These are phyloP conservation scores for Carallia pectinifolia DNA, from an alignment of 345 rosid genomes.

Conservation along the genomic window DNA sequence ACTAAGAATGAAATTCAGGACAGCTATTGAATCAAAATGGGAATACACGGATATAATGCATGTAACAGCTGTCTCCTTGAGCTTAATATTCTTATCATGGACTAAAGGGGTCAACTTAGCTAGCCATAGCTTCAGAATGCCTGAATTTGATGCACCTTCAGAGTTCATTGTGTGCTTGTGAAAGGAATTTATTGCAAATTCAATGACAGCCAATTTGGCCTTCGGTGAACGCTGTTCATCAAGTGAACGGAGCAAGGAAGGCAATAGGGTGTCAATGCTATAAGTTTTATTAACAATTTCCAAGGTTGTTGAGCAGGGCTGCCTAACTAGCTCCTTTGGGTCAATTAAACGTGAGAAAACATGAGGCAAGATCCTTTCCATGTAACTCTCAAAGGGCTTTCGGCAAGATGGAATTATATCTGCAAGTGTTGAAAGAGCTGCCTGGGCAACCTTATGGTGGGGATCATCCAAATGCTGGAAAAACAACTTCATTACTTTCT, in stretches of 20 bases:
- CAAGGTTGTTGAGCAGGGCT: conserved; percentile 85
- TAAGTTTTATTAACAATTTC: conserved; percentile 92
- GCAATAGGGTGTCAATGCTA: conserved; percentile 83
- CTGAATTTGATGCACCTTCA: conserved; percentile 79
- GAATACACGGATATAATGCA: conserved; percentile 95
- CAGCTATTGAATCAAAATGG: conserved; percentile 83
- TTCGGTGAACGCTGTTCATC: conserved; percentile 99
- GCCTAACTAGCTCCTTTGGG: conserved; percentile 97
- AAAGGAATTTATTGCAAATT: conserved; percentile 83
- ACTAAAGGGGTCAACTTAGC: conserved; percentile 83
- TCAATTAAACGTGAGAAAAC: conserved; percentile 95
- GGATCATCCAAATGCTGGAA: conserved; percentile 99
- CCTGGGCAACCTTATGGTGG: conserved; percentile 99
- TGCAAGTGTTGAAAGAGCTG: conserved; percentile 95
- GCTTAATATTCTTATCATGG: conserved; percentile 88
- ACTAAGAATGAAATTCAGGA: conserved; percentile 90
- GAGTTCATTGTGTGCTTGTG: conserved; percentile 74
- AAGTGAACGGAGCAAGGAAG: conserved; percentile 92
- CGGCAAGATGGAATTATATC: conserved; percentile 95
- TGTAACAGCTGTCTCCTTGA: conserved; percentile 87
- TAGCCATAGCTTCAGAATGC: conserved; percentile 92
- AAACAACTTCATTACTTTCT: conserved; percentile 98
- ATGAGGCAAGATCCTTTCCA: conserved; percentile 96
- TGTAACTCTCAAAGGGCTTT: conserved; percentile 95
- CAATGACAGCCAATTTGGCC: conserved; percentile 98